phyloP scores from a whole-genome alignment of 805 yeast genomes.

The Pichia sporocuriosa region DNA sequence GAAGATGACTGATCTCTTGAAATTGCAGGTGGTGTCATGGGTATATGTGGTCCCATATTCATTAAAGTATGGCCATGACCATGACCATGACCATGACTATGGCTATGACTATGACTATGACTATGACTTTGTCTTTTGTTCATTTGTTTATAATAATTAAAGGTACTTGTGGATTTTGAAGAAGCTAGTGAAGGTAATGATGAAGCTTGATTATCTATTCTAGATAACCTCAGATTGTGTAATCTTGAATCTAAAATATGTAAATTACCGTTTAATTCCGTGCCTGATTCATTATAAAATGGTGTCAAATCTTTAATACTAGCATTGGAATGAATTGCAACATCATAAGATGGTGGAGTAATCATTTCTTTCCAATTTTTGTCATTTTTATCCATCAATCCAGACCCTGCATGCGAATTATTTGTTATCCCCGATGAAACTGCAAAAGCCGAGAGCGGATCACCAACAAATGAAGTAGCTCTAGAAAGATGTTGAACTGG shows the following conservation, averaged over 20 bases:
- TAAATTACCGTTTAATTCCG: conserved; percentile 20
- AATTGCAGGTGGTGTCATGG: conserved; percentile 9
- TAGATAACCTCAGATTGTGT: conserved; percentile 16
- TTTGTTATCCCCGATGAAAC: too few relatives aligned
- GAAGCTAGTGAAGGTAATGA: background rate
- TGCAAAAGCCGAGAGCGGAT: background rate
- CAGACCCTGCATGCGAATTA: too few relatives aligned
- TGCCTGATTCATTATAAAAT: conserved; percentile 43
- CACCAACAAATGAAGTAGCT: conserved; percentile 39
- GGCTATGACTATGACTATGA: too few relatives aligned
- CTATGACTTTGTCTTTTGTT: background rate
- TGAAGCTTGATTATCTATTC: conserved; percentile 1
- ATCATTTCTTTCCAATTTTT: conserved; percentile 27
- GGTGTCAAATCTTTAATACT: conserved; percentile 60
- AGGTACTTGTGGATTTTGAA: background rate
- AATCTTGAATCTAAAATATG: conserved; percentile 29
- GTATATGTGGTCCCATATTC: background rate
- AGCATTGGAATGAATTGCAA: conserved; percentile 57
- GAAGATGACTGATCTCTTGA: conserved; percentile 11
- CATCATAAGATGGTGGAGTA: conserved; percentile 77
- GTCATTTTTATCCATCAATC: background rate
- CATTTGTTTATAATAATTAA: background rate
- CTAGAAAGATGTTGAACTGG: conserved; percentile 60
- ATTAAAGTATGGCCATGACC: too few relatives aligned
- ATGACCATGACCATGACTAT: background rate